Percentiles rank a stretch among this genome's conserved stretches.
Evolutionary conservation across 2,329 filamentous ascomycete genomes (phyloP).

Genomic region (Emmonsiellopsis sp.): DNA sequence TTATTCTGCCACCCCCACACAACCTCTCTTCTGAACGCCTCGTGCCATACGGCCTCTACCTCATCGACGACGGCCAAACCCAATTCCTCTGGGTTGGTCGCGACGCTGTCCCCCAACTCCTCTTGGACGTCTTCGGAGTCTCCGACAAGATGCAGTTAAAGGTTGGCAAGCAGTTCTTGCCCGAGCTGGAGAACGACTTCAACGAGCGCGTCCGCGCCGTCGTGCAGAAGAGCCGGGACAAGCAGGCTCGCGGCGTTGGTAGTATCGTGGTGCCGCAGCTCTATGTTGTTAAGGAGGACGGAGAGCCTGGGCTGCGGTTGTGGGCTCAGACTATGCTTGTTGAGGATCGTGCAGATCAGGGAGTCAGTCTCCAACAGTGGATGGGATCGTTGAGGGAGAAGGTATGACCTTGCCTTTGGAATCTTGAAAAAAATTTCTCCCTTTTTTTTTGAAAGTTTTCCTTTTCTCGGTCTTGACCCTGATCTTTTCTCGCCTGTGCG

Average conservation of each 20-base stretch:
- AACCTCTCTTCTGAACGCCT: constrained; percentile 85
- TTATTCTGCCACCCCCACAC: constrained; percentile 70
- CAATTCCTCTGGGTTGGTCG: constrained; percentile 96
- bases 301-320: constrained; percentile 85
- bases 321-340: constrained; percentile 96
- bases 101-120: constrained; percentile 80
- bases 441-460: neutral
- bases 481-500: too few relatives aligned
- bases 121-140: constrained; percentile 83
- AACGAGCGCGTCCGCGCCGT: constrained; percentile 88
- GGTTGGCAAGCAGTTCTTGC: constrained; percentile 80
- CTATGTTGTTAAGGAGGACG: constrained; percentile 90
- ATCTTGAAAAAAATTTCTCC: constrained; percentile 2
- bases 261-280: constrained; percentile 88
- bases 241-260: constrained; percentile 76
- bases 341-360: constrained; percentile 89
- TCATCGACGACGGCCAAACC: constrained; percentile 94
- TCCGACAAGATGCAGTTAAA: constrained; percentile 74
- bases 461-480: too few relatives aligned
- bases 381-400: constrained; percentile 88
- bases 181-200: constrained; percentile 89
- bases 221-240: constrained; percentile 82
- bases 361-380: constrained; percentile 87
- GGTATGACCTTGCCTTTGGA: constrained; percentile 45
- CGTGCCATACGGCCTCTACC: constrained; percentile 81